Base-by-base conservation (phyloP, 805 yeast genomes). In the Candida manassasensis region DNA sequence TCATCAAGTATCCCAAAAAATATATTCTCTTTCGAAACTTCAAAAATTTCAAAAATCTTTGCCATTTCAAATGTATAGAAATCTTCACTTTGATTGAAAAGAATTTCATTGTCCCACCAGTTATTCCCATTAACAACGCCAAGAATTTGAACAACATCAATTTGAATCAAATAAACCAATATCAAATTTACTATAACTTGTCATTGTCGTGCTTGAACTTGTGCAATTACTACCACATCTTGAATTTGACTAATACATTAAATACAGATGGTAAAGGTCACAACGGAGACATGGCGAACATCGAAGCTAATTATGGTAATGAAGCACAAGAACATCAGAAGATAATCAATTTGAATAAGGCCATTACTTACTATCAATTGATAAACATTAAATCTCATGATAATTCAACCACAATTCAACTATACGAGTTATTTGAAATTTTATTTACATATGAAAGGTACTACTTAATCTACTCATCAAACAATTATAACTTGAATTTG, bases 291-390 rank as follows among this genome's bases (percentile, higher is more conserved):
- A 19, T 39, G 8, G 15, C 21, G 3, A 21, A 30, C 14, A 19
- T 26, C 25, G 27, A 24, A 24, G 9, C 27, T 2, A 42, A 42
- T 21, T 42, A 39, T 29, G 46, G 46, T 3, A 40, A 41, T 29
- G 45, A 52, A 29, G 43, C 42, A 11, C 56, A 55, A 36, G 58
- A 57, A 27, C 61, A 60, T 35, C 64, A 59, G 26, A 57, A 57
- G 34, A 45, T 59, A 17, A 36, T 52, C 19, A 43, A 59, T 40
- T 43, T 59, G 18, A 41, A 55, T 25, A 48, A 53, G 27, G 49
- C 61, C n/a, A 50, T 62, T 16, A 49, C 61, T 7, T 58, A 47
- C 36, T 60, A 47, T 39, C 63, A 59, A 36, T 40, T 61, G 19
- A 55, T 62, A 13, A 50, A 56, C 36, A 35, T 54, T 19, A 55